phyloP scores from a whole-genome alignment of 352 stramenopile genomes.

The Peronosclerospora sorghi region DNA sequence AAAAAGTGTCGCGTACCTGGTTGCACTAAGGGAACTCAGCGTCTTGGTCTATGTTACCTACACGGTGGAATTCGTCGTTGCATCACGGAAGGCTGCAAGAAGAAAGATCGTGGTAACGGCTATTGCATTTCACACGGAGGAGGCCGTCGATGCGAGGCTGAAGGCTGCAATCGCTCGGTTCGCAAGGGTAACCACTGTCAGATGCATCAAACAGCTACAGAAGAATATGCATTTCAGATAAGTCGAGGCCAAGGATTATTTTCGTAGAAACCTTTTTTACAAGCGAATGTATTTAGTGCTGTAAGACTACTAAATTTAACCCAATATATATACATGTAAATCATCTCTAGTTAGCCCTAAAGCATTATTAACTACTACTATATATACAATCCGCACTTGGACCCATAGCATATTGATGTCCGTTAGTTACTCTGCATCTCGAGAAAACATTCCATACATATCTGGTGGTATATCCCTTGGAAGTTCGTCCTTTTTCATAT shows the following conservation, averaged over 20 bases:
- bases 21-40: conserved; percentile 69
- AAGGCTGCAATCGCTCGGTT: conserved; percentile 49
- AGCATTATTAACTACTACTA: too few species aligned
- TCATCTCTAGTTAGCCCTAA: too few species aligned
- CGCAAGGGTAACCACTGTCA: conserved; percentile 72
- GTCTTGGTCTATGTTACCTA: conserved; percentile 68
- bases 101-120: conserved; percentile 74
- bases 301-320: too few species aligned
- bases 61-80: conserved; percentile 70
- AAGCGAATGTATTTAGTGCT: too few species aligned
- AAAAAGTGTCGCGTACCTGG: conserved; percentile 61
- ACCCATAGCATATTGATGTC: too few species aligned
- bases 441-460: too few species aligned
- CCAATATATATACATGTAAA: too few species aligned
- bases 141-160: conserved; percentile 50
- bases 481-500: too few species aligned
- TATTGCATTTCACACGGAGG: conserved; percentile 76
- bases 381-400: too few species aligned
- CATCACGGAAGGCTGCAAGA: conserved; percentile 60
- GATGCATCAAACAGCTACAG: conserved; percentile 32
- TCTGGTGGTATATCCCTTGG: too few species aligned
- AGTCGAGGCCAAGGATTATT: conserved; percentile 19
- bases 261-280: conserved; percentile 1
- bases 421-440: too few species aligned
- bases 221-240: conserved; percentile 33